phyloP scores from a whole-genome alignment of 805 yeast species.

The Cyberlindnera saturnus region DNA sequence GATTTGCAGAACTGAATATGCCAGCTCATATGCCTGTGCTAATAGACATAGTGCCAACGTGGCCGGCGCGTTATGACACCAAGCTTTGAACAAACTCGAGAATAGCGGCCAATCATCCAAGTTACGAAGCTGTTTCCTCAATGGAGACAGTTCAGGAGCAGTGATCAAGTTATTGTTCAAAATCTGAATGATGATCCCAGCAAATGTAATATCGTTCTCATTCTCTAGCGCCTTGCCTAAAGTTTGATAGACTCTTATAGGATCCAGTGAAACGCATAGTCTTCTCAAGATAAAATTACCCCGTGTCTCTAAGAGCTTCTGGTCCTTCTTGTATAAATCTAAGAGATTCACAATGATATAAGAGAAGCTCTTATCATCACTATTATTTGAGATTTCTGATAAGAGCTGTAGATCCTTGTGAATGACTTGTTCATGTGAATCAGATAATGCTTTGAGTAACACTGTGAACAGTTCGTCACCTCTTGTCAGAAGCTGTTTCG shows the following conservation, averaged over 20 bases:
- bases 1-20: conserved; percentile 74
- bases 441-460: conserved; percentile 63
- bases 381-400: conserved; percentile 64
- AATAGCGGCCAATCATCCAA: conserved; percentile 70
- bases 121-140: conserved; percentile 63
- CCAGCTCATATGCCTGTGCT: conserved; percentile 83
- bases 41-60: conserved; percentile 78
- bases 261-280: conserved; percentile 70
- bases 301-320: conserved; percentile 57
- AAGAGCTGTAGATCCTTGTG: conserved; percentile 64
- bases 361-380: conserved; percentile 70
- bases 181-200: conserved; percentile 78
- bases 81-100: conserved; percentile 71
- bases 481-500: conserved; percentile 47
- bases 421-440: conserved; percentile 72
- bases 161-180: conserved; percentile 81
- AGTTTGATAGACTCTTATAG: conserved; percentile 78
- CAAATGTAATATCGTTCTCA: conserved; percentile 60
- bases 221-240: conserved; percentile 67
- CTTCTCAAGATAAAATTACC: conserved; percentile 83
- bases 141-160: conserved; percentile 67
- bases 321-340: conserved; percentile 62
- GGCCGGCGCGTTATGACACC: conserved; percentile 91
- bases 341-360: conserved; percentile 70
- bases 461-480: conserved; percentile 63